Conservation (phyloP, 192 early-diverging fungal genomes). For the Backusella mclennaniae region DNA sequence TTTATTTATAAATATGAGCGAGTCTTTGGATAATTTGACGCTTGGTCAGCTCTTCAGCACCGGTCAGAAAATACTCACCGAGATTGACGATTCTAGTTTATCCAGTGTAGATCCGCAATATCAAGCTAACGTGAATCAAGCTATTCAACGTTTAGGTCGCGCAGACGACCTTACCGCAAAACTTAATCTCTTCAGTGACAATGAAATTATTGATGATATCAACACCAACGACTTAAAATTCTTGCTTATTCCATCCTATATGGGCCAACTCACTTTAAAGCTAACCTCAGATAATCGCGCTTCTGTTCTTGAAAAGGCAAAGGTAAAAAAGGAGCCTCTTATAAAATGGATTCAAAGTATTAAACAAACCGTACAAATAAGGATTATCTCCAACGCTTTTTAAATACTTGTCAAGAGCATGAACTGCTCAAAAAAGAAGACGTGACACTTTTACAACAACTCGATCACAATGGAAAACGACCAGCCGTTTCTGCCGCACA, state of each 20-base stretch:
- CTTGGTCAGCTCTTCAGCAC: conserved; percentile 27
- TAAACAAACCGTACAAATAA: conserved; percentile 3
- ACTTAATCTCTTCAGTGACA: conserved; percentile 78
- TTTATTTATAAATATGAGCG: not conserved
- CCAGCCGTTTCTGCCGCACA: conserved; percentile 33
- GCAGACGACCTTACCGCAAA: conserved; percentile 50
- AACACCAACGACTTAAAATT: conserved; percentile 76
- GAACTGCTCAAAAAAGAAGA: conserved; percentile 36
- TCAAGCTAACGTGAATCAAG: conserved; percentile 50
- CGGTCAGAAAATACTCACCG: conserved; percentile 23
- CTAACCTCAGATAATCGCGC: conserved; percentile 34
- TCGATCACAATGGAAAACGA: conserved; percentile 18
- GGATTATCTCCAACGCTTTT: conserved; percentile 41
- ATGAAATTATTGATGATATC: conserved; percentile 89
- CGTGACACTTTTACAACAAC: not conserved
- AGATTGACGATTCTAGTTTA: conserved; percentile 44
- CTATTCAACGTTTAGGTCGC: conserved; percentile 42
- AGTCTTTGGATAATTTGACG: conserved; percentile 26
- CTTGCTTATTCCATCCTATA: conserved; percentile 56
- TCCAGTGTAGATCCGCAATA: conserved; percentile 42
- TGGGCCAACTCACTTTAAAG: conserved; percentile 54
- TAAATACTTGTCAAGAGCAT: conserved; percentile 34
- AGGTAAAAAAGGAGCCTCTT: conserved; percentile 36
- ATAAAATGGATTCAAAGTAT: not conserved
- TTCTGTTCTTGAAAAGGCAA: conserved; percentile 42